These are phyloP conservation scores for Amyloporia xantha DNA, from an alignment of 768 basidiomycete species.

Conservation along the genomic window DNA sequence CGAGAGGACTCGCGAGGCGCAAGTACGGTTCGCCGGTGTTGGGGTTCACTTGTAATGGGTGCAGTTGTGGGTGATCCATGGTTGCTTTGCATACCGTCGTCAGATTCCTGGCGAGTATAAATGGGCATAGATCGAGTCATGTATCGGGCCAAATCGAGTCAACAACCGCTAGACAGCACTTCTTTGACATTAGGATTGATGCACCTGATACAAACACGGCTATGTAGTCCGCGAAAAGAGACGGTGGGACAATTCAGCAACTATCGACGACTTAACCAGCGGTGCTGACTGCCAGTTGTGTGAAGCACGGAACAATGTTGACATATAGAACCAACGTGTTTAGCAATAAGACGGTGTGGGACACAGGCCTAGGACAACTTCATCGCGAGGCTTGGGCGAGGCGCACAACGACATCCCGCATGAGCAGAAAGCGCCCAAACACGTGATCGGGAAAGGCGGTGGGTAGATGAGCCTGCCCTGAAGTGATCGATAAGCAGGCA, in stretches of 20 bases:
- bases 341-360: no score
- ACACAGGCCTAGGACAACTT: no score
- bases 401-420: no score
- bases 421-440: constrained; percentile 1
- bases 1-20: constrained; percentile 41
- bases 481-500: constrained; percentile 39
- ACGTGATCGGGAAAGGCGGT: constrained; percentile 12
- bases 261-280: no score
- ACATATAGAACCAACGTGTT: no score
- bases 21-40: constrained; percentile 45
- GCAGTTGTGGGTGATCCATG: constrained; percentile 20
- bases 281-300: no score
- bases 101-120: not conserved
- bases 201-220: no score
- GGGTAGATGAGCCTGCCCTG: constrained; percentile 33
- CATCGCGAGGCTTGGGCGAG: no score
- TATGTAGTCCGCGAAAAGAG: no score
- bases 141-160: not conserved
- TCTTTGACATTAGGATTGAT: no score
- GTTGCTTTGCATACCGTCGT: not conserved
- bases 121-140: not conserved
- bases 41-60: constrained; percentile 28
- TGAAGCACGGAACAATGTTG: no score
- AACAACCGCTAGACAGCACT: not conserved
- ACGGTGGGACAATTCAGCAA: no score